Conservation (phyloP, 1,284 basidiomycete species). For the Kwoniella shivajii region DNA sequence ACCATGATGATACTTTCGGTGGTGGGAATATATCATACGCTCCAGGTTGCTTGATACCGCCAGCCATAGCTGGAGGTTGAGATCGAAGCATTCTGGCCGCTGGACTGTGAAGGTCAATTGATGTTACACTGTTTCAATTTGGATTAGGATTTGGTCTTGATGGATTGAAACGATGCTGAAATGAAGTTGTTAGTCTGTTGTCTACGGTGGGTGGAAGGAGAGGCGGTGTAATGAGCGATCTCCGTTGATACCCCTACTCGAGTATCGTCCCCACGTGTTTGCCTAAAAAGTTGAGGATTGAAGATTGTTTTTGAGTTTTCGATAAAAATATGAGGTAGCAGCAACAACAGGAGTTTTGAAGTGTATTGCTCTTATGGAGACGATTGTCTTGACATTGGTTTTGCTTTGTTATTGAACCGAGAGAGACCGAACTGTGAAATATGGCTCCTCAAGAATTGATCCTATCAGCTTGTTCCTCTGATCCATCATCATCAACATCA, state of each 20-base stretch:
- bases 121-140: no score
- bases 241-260: not conserved
- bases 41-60: slow-evolving; percentile 13
- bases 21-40: slow-evolving; percentile 33
- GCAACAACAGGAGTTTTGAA: no score
- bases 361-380: no score
- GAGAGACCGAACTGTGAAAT: not conserved
- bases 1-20: slow-evolving; percentile 31
- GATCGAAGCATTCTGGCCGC: slow-evolving; percentile 3
- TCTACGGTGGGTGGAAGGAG: no score
- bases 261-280: slow-evolving; percentile 4
- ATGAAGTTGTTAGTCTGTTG: no score
- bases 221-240: no score
- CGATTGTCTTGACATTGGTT: no score
- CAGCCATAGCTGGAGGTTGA: not conserved
- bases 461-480: slow-evolving; percentile 43
- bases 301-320: no score
- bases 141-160: no score
- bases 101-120: no score
- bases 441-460: slow-evolving; percentile 51
- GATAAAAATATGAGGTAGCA: no score
- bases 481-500: slow-evolving; percentile 26
- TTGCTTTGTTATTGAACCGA: not conserved
- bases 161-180: no score
- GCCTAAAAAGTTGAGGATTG: not conserved